Evolutionary conservation across 164 flowering plant genomes (phyloP), one percentile per base, ranked within the genome.

Genomic region (Houttuynia cordata): DNA sequence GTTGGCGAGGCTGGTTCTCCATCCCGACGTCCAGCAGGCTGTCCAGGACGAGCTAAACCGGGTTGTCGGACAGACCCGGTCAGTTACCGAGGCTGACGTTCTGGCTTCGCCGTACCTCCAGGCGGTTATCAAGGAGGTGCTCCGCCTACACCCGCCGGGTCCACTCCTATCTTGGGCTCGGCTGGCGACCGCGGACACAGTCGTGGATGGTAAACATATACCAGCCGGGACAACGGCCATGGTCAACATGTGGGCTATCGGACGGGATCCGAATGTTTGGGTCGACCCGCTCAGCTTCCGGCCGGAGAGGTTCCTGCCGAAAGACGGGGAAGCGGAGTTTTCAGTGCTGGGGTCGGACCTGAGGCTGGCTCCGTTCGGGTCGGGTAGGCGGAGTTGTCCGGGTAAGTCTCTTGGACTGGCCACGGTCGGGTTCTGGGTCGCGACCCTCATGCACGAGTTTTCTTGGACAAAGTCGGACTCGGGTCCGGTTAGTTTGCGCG

Each of bases 191-290:
- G 69, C 75, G 0, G 91, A 85, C 58, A 79, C 97, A 0, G 65
- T 65, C 8, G 68, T 87, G 0, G 91, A 80, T 62, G 92, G 88
- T 9, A 62, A 64, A 41, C 80, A 70, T 71, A 83, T 87, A 62
- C 97, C 97, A 0, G 68, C 71, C 0, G 97, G 91, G 61, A 87
- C 97, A 49, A 87, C 96, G 0, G 93, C 91, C 0, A 84, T 86
- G 83, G 93, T 91, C 1, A 87, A 91, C 69, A 91, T 91, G 93
- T 91, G 93, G 91, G 93, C 97, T 70, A 87, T 91, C 8, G 63
- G 80, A 0, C 74, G 79, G 34, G 94, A 86, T 68, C 80, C 82
- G 34, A 4, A 55, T 0, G 70, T 83, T 0, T 87, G 90, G 90
- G n/a, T 52, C 42, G 79, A 84, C 58, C 90, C 94, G 34, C 62